These are phyloP conservation scores for Tolypocladium ophioglossoides DNA, from an alignment of 2,329 filamentous ascomycete genomes.

Conservation along the genomic window DNA sequence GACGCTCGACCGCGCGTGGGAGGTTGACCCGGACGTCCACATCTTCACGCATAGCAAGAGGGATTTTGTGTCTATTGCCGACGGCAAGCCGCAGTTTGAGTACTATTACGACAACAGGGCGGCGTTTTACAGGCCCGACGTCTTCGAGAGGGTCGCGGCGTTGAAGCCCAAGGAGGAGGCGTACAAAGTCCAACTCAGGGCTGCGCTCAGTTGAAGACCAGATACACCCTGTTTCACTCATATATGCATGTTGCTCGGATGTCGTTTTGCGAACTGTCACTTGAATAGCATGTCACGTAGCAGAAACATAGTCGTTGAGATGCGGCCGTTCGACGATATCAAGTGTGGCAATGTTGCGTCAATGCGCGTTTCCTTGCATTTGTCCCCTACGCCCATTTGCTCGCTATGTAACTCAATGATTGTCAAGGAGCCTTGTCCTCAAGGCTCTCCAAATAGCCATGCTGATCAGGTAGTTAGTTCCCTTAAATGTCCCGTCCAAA, in stretches of 20 bases:
- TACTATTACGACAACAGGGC: constrained; percentile 21
- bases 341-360: neutral
- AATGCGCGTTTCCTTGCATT: too few species aligned
- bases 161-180: constrained; percentile 11
- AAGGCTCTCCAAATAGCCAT: too few species aligned
- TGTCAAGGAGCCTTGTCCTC: too few species aligned
- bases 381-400: too few species aligned
- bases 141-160: constrained; percentile 16
- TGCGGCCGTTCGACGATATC: neutral
- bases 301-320: neutral
- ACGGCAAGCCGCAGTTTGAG: constrained; percentile 25
- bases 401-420: too few species aligned
- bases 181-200: constrained; percentile 9
- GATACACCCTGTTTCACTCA: too few species aligned
- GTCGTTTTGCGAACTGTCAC: too few species aligned
- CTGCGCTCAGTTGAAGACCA: neutral
- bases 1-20: constrained; percentile 29
- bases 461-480: neutral
- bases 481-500: neutral
- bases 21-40: constrained; percentile 32
- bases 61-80: constrained; percentile 24
- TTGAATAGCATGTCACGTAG: neutral
- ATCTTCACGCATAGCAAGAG: constrained; percentile 29
- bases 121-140: constrained; percentile 21
- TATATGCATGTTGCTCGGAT: too few species aligned